Evolutionary conservation across 306 rosid species (phyloP).

Genomic region (Cicer chorassanicum): DNA sequence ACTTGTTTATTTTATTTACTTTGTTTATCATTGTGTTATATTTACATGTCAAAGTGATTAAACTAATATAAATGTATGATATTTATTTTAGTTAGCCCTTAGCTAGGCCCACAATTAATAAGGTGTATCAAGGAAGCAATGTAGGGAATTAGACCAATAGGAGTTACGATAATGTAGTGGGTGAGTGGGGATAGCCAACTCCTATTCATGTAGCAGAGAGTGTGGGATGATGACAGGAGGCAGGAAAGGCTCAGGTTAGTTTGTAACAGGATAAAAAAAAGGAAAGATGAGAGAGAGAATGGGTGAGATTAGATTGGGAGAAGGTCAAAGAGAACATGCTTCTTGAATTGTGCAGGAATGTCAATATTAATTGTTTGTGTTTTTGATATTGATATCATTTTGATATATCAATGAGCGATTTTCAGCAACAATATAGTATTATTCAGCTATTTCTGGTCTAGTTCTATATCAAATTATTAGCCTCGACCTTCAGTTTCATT

Average conservation of each 20-base stretch:
- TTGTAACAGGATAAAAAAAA: not conserved
- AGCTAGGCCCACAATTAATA: not conserved
- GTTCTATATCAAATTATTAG: conserved; percentile 8
- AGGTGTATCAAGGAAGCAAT: not conserved
- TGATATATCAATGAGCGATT: conserved; percentile 12
- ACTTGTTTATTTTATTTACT: not conserved
- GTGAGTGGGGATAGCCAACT: not conserved
- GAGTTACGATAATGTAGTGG: not conserved
- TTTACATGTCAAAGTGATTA: conserved; percentile 8
- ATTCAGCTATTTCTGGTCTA: conserved; percentile 28
- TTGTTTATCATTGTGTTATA: not conserved
- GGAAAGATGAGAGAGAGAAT: not conserved
- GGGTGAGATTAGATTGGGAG: not conserved
- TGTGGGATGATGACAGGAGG: not conserved
- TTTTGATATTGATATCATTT: not conserved
- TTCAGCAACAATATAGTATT: not conserved
- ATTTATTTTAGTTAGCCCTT: not conserved
- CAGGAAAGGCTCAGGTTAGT: not conserved
- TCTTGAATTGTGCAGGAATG: not conserved
- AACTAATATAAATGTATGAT: not conserved
- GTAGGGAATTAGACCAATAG: not conserved
- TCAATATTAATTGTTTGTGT: conserved; percentile 16
- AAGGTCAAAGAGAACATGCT: not conserved
- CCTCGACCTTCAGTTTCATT: not conserved
- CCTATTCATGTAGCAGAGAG: not conserved